phyloP scores from a whole-genome alignment of 2,329 filamentous ascomycete species.

The Cercospora sojina region DNA sequence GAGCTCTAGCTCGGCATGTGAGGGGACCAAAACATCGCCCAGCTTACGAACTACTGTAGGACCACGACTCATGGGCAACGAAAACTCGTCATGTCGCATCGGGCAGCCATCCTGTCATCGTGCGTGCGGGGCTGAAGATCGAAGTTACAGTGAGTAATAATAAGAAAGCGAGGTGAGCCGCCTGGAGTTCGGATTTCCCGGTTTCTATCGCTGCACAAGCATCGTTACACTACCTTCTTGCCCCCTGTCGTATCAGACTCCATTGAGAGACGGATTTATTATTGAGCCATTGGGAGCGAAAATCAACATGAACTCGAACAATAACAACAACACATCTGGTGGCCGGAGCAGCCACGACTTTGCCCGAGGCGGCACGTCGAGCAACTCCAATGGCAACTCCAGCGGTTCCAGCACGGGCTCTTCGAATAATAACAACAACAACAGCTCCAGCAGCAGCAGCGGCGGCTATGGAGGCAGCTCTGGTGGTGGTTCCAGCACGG shows the following conservation, averaged over 20 bases:
- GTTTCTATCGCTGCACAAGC: background rate
- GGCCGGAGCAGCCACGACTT: constrained; percentile 16
- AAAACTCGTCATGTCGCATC: constrained; percentile 11
- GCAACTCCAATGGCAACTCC: constrained; percentile 8
- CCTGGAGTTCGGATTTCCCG: background rate
- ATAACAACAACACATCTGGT: constrained; percentile 6
- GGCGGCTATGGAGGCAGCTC: background rate
- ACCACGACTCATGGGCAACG: constrained; percentile 8
- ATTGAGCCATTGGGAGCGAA: background rate
- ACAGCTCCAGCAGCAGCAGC: constrained; percentile 1
- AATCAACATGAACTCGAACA: constrained; percentile 13
- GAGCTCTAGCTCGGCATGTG: constrained; percentile 7
- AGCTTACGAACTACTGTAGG: constrained; percentile 7
- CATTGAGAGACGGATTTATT: background rate
- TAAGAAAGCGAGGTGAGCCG: background rate
- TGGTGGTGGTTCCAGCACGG: background rate
- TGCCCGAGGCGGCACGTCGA: constrained; percentile 12
- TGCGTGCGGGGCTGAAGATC: constrained; percentile 5
- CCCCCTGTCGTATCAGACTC: background rate
- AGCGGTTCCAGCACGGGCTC: background rate
- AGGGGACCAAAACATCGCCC: constrained; percentile 8
- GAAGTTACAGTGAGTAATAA: background rate
- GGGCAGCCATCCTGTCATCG: constrained; percentile 14
- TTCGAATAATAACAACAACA: constrained; percentile 10
- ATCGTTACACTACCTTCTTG: constrained; percentile 1